These are phyloP conservation scores for Combretum micranthum DNA, from an alignment of 345 rosid genomes.

Conservation along the genomic window DNA sequence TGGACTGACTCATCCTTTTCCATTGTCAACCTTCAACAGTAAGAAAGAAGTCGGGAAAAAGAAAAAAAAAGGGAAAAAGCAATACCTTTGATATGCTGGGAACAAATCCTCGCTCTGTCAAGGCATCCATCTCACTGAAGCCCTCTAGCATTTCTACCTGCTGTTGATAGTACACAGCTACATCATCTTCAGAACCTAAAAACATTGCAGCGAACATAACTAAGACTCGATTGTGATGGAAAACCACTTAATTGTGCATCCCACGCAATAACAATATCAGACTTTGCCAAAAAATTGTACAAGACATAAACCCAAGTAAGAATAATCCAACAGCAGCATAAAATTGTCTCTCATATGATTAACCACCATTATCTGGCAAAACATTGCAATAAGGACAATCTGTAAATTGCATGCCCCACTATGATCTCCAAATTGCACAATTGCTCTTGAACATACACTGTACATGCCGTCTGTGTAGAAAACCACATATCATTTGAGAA, in stretches of 20 bases:
- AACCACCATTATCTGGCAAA: no score
- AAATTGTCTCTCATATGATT: no score
- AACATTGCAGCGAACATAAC: conserved; percentile 12
- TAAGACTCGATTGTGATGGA: not conserved
- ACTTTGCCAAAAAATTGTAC: no score
- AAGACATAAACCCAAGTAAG: no score
- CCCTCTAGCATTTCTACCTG: conserved; percentile 97
- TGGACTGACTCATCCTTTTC: not conserved
- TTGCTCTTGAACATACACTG: no score
- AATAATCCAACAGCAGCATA: no score
- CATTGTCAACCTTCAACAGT: not conserved
- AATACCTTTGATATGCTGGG: conserved; percentile 84
- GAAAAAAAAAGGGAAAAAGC: not conserved
- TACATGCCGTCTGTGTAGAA: no score
- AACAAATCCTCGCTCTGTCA: conserved; percentile 87
- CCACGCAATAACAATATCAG: no score
- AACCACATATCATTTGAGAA: no score
- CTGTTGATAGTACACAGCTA: conserved; percentile 95
- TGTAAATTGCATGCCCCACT: no score
- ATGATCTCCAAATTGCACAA: no score
- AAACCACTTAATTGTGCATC: not conserved
- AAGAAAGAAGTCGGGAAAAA: not conserved
- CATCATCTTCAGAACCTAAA: conserved; percentile 82
- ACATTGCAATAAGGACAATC: no score
- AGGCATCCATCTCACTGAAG: conserved; percentile 89